Base-by-base conservation (phyloP, 2,329 filamentous ascomycete genomes). In the Hymenoscyphus fraxineus region DNA sequence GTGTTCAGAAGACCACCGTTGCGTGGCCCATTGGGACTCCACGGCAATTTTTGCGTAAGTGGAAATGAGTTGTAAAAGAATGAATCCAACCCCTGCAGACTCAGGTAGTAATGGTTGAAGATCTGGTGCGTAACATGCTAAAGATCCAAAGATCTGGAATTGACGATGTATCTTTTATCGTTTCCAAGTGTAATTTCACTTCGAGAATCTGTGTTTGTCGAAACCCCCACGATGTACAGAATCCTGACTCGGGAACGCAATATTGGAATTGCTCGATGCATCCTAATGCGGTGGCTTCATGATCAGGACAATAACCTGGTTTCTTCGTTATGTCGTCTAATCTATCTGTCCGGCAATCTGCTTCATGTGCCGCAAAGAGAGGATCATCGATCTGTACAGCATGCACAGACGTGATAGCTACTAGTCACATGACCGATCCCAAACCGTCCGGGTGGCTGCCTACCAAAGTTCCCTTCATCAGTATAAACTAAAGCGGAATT, bases 211-310 rank as follows among this genome's bases (percentile, higher is more conserved):
- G 41, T 44, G 16, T 3, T 15, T 44, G 15, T 44, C 38, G 57
- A 19, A 40, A 39, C n/a, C 38, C 57, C 57, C 57, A 59, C 13
- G 57, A 22, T 22, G 57, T 41, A 19, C 57, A 40, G 13, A 22
- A 38, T 22, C 19, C 15, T 13, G 32, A 40, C 6, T 6, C 35
- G 15, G 35, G 15, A 5, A 59, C 32, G n/a, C 57, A 59, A 59
- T 39, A 59, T 13, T 59, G 57, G 38, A 59, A 59, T 59, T 59
- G 57, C 38, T 59, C 57, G 4, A 59, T n/a, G n/a, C 57, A 59
- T 6, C 57, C 57, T 38, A 59, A 19, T 6, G 57, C 35, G 38
- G 38, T 19, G 5, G 57, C 57, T 19, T 59, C 57, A n/a, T 38
- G 39, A 19, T 59, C 35, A 3, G 57, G 38, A 13, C 57, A 59